phyloP scores from a whole-genome alignment of 73 alveolate genomes.

The Symbiodinium pilosum region DNA sequence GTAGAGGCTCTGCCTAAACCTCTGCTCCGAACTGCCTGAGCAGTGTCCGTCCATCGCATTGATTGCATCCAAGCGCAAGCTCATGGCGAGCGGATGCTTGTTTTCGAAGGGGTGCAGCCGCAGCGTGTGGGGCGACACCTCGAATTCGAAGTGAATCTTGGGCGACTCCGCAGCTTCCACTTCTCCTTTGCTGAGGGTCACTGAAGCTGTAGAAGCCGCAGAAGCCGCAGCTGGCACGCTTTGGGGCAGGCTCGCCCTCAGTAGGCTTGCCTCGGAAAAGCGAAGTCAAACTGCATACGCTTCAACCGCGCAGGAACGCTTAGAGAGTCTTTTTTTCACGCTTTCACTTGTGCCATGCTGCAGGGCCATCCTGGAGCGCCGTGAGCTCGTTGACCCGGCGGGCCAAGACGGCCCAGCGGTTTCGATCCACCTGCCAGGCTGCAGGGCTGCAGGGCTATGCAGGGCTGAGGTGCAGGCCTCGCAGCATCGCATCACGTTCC shows the following conservation, averaged over 20 bases:
- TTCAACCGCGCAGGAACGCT: not conserved
- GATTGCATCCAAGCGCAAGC: not conserved
- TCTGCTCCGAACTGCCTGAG: no score
- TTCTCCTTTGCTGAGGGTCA: no score
- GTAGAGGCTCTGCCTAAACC: no score
- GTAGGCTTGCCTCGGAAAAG: not conserved
- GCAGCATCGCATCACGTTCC: not conserved
- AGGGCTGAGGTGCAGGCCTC: not conserved
- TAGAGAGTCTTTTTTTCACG: not conserved
- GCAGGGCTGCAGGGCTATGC: not conserved
- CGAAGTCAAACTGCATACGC: not conserved
- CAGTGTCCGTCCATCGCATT: no score
- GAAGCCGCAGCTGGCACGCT: not conserved
- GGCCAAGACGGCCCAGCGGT: constrained; percentile 49
- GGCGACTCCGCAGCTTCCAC: not conserved
- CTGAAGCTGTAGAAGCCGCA: no score
- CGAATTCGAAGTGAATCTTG: constrained; percentile 17
- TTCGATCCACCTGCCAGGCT: constrained; percentile 17
- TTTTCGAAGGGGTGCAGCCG: constrained; percentile 21
- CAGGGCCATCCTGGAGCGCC: constrained; percentile 35
- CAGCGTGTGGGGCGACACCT: constrained; percentile 62
- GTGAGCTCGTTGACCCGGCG: constrained; percentile 39
- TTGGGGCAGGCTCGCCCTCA: not conserved
- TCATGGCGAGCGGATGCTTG: constrained; percentile 23
- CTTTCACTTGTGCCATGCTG: not conserved